phyloP scores from a whole-genome alignment of 2,329 filamentous ascomycete genomes.

The Hypoxylon sp. region DNA sequence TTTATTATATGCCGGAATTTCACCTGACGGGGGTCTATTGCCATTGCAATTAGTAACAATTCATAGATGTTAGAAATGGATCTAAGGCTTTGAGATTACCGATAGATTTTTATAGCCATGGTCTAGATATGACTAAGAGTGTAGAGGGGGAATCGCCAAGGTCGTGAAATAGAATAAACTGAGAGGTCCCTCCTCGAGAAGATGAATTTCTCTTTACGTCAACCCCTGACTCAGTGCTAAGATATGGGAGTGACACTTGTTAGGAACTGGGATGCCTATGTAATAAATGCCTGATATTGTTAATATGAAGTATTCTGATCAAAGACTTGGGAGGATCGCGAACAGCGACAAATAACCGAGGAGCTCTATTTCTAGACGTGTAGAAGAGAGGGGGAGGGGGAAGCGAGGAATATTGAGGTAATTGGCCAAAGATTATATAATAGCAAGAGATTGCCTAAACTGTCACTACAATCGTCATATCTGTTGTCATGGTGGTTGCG shows the following conservation, averaged over 20 bases:
- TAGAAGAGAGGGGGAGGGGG: not conserved
- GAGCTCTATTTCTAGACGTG: not conserved
- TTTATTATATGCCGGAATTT: not conserved
- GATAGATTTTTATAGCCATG: not conserved
- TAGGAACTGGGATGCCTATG: not conserved
- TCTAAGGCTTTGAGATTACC: not conserved
- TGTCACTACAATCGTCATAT: not conserved
- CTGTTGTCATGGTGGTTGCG: not conserved
- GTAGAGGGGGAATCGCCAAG: not conserved
- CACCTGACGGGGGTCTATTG: not conserved
- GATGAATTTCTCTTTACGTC: not conserved
- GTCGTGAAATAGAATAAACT: not conserved
- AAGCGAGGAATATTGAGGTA: not conserved
- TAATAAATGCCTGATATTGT: not conserved
- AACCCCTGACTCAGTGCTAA: not conserved
- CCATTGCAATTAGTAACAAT: not conserved
- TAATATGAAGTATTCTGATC: not conserved
- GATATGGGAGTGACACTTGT: too few relatives aligned
- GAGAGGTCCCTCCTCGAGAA: not conserved
- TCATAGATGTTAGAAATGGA: not conserved
- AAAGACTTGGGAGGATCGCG: not conserved
- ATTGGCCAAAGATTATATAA: not conserved
- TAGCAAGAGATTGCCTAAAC: not conserved
- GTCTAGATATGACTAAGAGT: not conserved
- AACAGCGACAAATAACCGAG: not conserved